Conservation (phyloP, 129 eudicot species). For the Lactuca sativa region DNA sequence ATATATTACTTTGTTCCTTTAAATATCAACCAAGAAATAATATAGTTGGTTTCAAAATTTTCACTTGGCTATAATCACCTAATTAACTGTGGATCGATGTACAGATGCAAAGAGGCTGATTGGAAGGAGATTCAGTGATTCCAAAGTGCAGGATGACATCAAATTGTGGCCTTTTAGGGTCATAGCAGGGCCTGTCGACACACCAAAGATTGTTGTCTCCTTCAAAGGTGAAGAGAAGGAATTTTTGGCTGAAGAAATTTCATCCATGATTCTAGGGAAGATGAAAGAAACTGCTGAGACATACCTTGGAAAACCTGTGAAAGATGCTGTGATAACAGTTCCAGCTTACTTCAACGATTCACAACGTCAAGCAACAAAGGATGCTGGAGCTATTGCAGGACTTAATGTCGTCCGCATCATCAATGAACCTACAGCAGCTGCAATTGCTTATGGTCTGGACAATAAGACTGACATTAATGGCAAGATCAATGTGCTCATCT, state of each 20-base stretch:
- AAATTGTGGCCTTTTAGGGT: conserved; percentile 31
- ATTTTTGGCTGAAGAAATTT: conserved; percentile 31
- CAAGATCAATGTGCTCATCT: conserved; percentile 20
- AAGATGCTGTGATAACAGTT: conserved; percentile 24
- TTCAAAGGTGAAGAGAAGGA: conserved; percentile 23
- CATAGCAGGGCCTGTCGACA: conserved; percentile 6
- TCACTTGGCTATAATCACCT: too few relatives aligned
- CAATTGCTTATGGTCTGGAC: conserved; percentile 31
- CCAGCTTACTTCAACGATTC: conserved; percentile 29
- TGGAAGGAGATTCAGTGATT: conserved; percentile 27
- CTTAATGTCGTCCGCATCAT: conserved; percentile 20
- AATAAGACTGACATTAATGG: neutral
- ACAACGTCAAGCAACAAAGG: conserved; percentile 35
- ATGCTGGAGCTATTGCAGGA: conserved; percentile 27
- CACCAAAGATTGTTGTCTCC: conserved; percentile 27
- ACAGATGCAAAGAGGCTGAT: conserved; percentile 32
- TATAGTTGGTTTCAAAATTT: too few relatives aligned
- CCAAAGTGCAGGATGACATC: conserved; percentile 19
- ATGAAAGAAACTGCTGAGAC: conserved; percentile 31
- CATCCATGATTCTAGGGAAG: conserved; percentile 29
- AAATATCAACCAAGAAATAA: too few relatives aligned
- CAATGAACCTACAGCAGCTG: conserved; percentile 34
- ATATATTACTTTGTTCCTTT: too few relatives aligned
- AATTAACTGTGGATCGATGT: neutral
- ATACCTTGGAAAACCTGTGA: conserved; percentile 24